Conservation (phyloP, 768 basidiomycete species). For the Pulveroboletus sp. region DNA sequence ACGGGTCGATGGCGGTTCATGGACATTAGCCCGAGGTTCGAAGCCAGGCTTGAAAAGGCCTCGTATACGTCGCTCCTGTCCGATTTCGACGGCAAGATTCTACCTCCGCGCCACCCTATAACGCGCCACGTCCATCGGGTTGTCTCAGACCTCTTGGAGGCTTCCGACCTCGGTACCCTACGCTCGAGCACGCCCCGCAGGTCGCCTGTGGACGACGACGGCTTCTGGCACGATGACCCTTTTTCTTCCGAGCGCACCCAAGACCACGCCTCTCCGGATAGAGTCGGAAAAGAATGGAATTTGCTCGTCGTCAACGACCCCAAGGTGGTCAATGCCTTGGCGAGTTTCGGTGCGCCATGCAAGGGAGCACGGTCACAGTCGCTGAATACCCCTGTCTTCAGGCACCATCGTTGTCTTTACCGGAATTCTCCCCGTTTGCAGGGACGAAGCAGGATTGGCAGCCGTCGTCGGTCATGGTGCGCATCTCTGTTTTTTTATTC, state of each 20-base stretch:
- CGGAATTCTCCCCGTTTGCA: conserved; percentile 76
- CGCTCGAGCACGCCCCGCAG: conserved; percentile 8
- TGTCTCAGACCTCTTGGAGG: conserved; percentile 61
- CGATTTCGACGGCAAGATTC: conserved; percentile 50
- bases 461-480: conserved; percentile 81
- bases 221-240: conserved; percentile 22
- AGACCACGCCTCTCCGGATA: conserved; percentile 11
- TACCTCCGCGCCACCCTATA: conserved; percentile 65
- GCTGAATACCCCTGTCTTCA: conserved; percentile 16
- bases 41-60: conserved; percentile 49
- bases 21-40: conserved; percentile 57
- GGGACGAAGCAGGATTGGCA: conserved; percentile 78
- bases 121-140: conserved; percentile 67
- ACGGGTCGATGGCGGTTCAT: conserved; percentile 90
- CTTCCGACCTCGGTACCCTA: conserved; percentile 68
- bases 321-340: conserved; percentile 73
- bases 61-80: conserved; percentile 41
- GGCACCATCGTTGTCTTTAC: conserved; percentile 85
- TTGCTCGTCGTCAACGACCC: conserved; percentile 75
- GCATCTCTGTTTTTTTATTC: neutral
- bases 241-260: conserved; percentile 7
- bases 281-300: conserved; percentile 48
- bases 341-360: conserved; percentile 51
- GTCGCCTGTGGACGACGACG: conserved; percentile 9
- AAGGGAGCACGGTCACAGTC: neutral